phyloP scores from a whole-genome alignment of 495 filamentous ascomycete species.

The Aspergillus ostianus region DNA sequence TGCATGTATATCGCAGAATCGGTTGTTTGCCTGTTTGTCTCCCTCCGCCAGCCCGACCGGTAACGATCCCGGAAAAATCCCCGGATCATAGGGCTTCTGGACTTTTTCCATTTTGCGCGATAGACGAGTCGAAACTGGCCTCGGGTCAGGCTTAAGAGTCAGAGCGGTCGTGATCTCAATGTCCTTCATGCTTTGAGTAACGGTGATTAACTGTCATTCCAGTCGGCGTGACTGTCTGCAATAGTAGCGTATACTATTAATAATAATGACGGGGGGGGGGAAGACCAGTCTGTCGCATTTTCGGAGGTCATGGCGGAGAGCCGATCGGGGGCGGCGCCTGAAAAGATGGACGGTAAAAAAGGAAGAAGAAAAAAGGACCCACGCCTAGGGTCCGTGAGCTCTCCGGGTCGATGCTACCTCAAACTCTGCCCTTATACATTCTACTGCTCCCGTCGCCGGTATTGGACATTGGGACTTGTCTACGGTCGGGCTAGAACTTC shows the following conservation, averaged over 20 bases:
- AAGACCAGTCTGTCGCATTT: background rate
- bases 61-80: background rate
- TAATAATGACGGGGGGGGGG: background rate
- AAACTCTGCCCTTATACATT: background rate
- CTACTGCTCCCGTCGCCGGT: background rate
- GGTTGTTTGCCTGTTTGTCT: background rate
- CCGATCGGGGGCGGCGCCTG: background rate
- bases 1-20: no score
- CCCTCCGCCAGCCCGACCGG: background rate
- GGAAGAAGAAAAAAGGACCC: background rate
- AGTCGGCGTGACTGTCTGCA: background rate
- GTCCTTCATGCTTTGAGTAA: no score
- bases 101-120: constrained; percentile 6
- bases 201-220: background rate
- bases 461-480: background rate
- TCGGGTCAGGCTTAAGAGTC: background rate
- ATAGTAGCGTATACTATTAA: background rate
- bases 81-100: background rate
- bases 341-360: background rate
- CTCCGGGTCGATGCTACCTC: background rate
- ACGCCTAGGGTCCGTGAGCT: background rate
- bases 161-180: background rate
- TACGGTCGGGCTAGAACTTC: background rate
- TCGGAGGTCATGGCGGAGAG: constrained; percentile 4
- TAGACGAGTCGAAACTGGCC: constrained; percentile 9